Percentiles rank a stretch among this genome's conserved stretches.
Conservation (phyloP, 306 rosid species). For the Ziziphus jujuba region DNA sequence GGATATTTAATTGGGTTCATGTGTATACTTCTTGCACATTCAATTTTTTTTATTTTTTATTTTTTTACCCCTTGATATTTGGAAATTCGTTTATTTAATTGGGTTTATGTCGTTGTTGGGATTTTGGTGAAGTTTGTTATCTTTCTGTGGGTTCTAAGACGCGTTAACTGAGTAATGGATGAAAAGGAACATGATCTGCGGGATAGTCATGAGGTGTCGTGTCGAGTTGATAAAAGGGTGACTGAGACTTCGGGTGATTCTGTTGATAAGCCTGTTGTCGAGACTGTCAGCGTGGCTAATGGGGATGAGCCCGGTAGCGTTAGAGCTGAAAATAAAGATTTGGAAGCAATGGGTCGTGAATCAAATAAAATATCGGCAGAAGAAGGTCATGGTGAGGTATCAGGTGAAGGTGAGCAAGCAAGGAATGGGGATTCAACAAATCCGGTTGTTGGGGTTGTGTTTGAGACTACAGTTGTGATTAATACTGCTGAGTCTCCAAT, state of each 20-base stretch:
- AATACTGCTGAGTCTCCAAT: conserved; percentile 41
- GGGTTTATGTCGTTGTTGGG: conserved; percentile 27
- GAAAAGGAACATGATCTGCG: conserved; percentile 25
- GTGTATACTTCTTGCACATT: neutral
- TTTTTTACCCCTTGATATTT: neutral
- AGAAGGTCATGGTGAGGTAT: conserved; percentile 31
- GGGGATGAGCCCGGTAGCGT: conserved; percentile 22
- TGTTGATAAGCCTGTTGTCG: conserved; percentile 43
- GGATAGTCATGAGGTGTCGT: conserved; percentile 30
- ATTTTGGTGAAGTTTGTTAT: conserved; percentile 21
- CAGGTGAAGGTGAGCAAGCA: conserved; percentile 38
- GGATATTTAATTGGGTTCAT: conserved; percentile 11
- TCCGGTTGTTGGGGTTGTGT: conserved; percentile 39
- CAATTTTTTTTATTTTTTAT: neutral
- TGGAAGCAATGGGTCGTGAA: conserved; percentile 25
- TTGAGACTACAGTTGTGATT: conserved; percentile 49
- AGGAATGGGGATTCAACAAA: conserved; percentile 36
- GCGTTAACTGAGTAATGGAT: conserved; percentile 45
- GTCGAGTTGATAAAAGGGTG: conserved; percentile 39
- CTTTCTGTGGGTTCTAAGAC: conserved; percentile 24
- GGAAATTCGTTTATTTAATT: conserved; percentile 8
- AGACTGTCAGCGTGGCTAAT: conserved; percentile 30
- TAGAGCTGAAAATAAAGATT: conserved; percentile 31
- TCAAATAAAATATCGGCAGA: conserved; percentile 29
- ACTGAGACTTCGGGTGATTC: conserved; percentile 31